Evolutionary conservation across 2,329 filamentous ascomycete genomes (phyloP).

Genomic region (Bipolaris zeicola): DNA sequence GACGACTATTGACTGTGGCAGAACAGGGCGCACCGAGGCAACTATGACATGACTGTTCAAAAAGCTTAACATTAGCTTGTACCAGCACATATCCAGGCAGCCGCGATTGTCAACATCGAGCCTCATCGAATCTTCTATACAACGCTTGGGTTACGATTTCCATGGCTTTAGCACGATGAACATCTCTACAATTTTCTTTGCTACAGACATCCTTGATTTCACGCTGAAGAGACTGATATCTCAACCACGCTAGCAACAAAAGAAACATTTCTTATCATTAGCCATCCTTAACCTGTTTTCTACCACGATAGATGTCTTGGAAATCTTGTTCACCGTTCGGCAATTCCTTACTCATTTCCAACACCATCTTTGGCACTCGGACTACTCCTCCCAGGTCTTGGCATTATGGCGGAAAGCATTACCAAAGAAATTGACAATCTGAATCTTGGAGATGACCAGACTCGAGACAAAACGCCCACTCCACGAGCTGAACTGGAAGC

Average conservation of each 20-base stretch:
- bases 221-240: not conserved
- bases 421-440: conserved; percentile 16
- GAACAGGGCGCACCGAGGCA: not conserved
- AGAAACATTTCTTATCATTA: not conserved
- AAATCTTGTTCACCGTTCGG: not conserved
- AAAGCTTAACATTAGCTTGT: not conserved
- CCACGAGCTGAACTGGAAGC: conserved; percentile 26
- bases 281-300: not conserved
- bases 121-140: not conserved
- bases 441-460: conserved; percentile 14
- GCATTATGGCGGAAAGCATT: conserved; percentile 24
- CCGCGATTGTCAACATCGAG: not conserved
- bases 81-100: not conserved
- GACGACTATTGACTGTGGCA: not conserved
- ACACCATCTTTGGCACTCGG: not conserved
- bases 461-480: conserved; percentile 7
- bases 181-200: not conserved
- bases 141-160: not conserved
- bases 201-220: not conserved
- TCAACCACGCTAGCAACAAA: not conserved
- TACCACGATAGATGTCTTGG: not conserved
- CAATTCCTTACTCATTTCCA: not conserved
- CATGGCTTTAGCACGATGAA: not conserved
- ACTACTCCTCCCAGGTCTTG: not conserved
- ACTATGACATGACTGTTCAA: not conserved